Conservation (phyloP, 225 moss, liverwort and hornwort genomes). For the Takakia lepidozioides region DNA sequence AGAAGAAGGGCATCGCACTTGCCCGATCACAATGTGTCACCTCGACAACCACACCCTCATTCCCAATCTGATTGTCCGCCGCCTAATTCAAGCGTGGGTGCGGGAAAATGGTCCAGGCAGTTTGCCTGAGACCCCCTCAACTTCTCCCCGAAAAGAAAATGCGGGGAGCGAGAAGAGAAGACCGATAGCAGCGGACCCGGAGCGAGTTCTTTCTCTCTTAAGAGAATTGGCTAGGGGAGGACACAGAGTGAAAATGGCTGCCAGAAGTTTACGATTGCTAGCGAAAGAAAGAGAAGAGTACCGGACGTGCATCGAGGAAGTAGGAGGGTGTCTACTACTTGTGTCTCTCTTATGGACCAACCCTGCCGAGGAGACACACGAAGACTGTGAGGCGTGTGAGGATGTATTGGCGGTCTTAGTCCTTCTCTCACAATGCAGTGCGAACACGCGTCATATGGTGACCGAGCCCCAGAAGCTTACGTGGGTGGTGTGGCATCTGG, state of each 20-base stretch:
- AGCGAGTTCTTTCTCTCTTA: neutral
- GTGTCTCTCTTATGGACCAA: neutral
- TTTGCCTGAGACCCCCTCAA: constrained; percentile 1
- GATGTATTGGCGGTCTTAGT: neutral
- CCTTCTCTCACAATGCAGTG: neutral
- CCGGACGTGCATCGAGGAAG: constrained; percentile 2
- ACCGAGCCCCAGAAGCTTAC: constrained; percentile 1
- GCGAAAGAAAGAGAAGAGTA: neutral
- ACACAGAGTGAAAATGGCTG: neutral
- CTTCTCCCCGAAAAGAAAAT: neutral
- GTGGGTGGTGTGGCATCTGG: constrained; percentile 3
- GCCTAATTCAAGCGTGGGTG: constrained; percentile 11
- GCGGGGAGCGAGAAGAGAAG: neutral
- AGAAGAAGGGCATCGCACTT: constrained; percentile 12
- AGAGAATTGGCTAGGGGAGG: neutral
- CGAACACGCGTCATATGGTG: neutral
- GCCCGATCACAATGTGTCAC: constrained; percentile 11
- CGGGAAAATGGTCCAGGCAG: neutral
- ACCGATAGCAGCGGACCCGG: neutral
- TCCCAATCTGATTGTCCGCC: constrained; percentile 13
- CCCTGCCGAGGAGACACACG: neutral
- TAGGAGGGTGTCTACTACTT: neutral
- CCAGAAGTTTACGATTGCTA: neutral
- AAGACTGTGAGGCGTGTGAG: constrained; percentile 1
- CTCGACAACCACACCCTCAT: constrained; percentile 9